Evolutionary conservation across 1,284 basidiomycete genomes (phyloP).

Genomic region (Singerocomus inundabilis): DNA sequence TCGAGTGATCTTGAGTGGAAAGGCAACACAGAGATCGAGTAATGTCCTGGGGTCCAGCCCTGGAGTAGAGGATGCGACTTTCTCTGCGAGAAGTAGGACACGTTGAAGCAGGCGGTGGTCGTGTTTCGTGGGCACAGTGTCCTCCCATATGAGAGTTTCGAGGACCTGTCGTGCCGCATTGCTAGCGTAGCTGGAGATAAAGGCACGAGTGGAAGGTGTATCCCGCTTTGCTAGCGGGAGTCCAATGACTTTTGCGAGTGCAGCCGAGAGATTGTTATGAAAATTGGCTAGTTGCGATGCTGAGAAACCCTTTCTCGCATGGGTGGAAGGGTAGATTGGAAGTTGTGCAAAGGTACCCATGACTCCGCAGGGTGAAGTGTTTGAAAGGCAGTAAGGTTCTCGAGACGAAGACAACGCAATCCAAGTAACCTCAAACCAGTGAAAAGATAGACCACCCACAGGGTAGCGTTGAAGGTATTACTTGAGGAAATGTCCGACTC

Average conservation of each 20-base stretch:
- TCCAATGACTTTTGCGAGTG: constrained; percentile 44
- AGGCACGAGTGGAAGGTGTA: constrained; percentile 43
- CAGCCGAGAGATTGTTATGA: constrained; percentile 45
- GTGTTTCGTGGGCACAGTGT: constrained; percentile 28
- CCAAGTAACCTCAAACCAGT: not conserved
- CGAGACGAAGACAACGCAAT: not conserved
- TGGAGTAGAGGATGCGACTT: constrained; percentile 39
- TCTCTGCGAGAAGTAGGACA: constrained; percentile 57
- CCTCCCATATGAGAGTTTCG: constrained; percentile 56
- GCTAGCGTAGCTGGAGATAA: constrained; percentile 56
- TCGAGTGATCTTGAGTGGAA: constrained; percentile 45
- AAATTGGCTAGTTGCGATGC: constrained; percentile 52
- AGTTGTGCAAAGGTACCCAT: constrained; percentile 32
- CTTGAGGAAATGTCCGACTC: not conserved
- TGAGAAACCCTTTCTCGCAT: constrained; percentile 48
- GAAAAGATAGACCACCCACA: not conserved
- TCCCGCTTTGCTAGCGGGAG: constrained; percentile 49
- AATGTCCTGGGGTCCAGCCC: constrained; percentile 52
- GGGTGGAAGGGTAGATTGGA: constrained; percentile 53
- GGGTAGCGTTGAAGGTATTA: not conserved
- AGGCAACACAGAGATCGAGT: constrained; percentile 61
- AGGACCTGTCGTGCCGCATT: constrained; percentile 52
- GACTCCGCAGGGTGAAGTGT: too few relatives aligned
- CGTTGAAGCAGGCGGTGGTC: constrained; percentile 50
- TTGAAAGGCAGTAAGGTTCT: too few relatives aligned